Evolutionary conservation across 2,329 filamentous ascomycete genomes (phyloP), one percentile per base, ranked within the genome.

Genomic region (Lasiodiplodia sp.): DNA sequence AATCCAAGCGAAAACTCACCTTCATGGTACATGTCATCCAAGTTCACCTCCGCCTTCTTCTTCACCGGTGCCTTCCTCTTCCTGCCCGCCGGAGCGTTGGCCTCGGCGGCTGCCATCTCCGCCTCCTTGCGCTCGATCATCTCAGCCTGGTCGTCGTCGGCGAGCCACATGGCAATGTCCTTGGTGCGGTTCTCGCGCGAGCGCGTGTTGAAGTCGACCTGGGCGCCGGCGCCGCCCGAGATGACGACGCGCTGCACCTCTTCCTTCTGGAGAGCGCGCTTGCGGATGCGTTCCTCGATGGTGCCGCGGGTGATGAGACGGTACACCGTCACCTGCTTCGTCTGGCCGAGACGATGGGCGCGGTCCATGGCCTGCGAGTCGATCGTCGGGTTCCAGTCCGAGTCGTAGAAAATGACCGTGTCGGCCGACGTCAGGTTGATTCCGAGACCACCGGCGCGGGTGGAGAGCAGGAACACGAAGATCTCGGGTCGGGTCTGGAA

Each of bases 371-470:
- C 96, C 80, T 99, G 96, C 66, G 93, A 97, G 79, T 99, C 96
- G 76, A 98, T 98, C 3, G 96, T 98, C 0, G 96, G 96, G 79
- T 99, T 99, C 96, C 96, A 99, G 80, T 99, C 96, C 12, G 93
- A 97, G 79, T 99, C 96, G 86, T 99, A 99, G 84, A 99, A 99
- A 81, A 99, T 98, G 82, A 99, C 96, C 0, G 96, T 99, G 79
- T 99, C 96, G 23, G 96, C 96, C 65, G 92, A 91, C 6, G 96
- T 98, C 73, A 99, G 84, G 77, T 99, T 99, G 86, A 99, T 99
- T 83, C 96, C 96, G 23, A 99, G 87, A 85, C 96, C 96, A 88
- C 96, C 96, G 47, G 96, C 96, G 81, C 96, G 94, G 0, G 96
- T 99, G 23, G 94, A 97, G 51, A 99, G 85, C 44, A 99, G 84